Percentiles rank a stretch among this genome's conserved stretches.
These are phyloP conservation scores for Aspergillus neoniger DNA, from an alignment of 2,329 filamentous ascomycete genomes.

Conservation along the genomic window DNA sequence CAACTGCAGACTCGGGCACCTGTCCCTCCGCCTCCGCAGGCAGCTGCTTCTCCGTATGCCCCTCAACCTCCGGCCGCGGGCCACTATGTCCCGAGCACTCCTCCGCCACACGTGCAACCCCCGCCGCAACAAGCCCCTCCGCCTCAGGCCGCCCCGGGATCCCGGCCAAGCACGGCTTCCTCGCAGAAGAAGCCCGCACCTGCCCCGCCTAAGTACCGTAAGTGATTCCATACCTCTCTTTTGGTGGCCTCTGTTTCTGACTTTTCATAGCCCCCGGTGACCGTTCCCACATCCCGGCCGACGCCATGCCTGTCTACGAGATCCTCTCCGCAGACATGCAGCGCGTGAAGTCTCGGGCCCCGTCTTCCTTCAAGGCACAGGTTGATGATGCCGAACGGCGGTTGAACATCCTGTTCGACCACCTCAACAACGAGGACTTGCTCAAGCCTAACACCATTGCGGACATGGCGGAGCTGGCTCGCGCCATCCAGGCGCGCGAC, in stretches of 20 bases:
- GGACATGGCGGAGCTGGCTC: constrained; percentile 54
- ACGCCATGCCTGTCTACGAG: constrained; percentile 76
- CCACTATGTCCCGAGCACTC: constrained; percentile 49
- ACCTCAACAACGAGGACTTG: constrained; percentile 93
- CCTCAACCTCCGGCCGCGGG: constrained; percentile 50
- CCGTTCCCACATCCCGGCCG: constrained; percentile 80
- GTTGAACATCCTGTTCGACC: constrained; percentile 90
- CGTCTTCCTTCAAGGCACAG: constrained; percentile 80
- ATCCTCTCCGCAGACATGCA: constrained; percentile 82
- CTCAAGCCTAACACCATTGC: constrained; percentile 70
- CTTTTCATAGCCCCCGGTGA: constrained; percentile 64
- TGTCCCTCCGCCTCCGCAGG: constrained; percentile 51
- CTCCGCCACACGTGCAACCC: constrained; percentile 45
- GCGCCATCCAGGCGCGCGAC: constrained; percentile 68
- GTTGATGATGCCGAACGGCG: constrained; percentile 94
- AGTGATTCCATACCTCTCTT: constrained; percentile 35
- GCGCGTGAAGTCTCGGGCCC: constrained; percentile 81
- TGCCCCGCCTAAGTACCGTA: constrained; percentile 67
- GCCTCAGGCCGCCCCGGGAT: constrained; percentile 40
- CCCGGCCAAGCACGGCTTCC: constrained; percentile 51
- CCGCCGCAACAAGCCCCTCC: constrained; percentile 35
- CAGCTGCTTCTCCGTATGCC: constrained; percentile 57
- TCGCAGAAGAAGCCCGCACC: constrained; percentile 52
- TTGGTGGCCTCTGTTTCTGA: constrained; percentile 16
- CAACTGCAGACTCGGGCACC: constrained; percentile 49